Conservation (phyloP, 169 alveolate species). For the Plasmodium adleri region DNA sequence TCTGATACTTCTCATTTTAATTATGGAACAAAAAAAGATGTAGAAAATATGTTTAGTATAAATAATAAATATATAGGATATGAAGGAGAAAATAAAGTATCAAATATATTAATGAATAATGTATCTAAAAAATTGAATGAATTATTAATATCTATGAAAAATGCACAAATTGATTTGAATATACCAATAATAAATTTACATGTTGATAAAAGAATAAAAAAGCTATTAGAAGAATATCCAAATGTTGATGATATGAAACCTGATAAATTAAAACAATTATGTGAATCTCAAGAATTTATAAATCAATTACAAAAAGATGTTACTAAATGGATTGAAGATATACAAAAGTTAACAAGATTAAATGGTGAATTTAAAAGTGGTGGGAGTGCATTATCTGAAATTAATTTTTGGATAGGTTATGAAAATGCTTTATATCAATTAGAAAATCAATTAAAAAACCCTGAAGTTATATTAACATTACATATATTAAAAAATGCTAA, state of each 20-base stretch:
- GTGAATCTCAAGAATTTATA: constrained; percentile 77
- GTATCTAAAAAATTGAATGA: constrained; percentile 87
- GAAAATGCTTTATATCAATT: constrained; percentile 90
- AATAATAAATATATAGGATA: constrained; percentile 12
- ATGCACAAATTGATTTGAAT: constrained; percentile 93
- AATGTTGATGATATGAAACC: constrained; percentile 65
- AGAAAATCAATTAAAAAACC: constrained; percentile 87
- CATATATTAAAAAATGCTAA: constrained; percentile 92
- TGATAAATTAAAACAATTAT: constrained; percentile 37
- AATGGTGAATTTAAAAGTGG: constrained; percentile 82
- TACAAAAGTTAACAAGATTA: constrained; percentile 85
- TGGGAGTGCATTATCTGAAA: constrained; percentile 88
- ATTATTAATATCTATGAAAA: constrained; percentile 91
- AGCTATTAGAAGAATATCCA: constrained; percentile 85
- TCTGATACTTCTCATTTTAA: constrained; percentile 20
- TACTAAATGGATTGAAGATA: constrained; percentile 88
- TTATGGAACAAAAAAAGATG: constrained; percentile 26
- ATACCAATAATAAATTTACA: constrained; percentile 92
- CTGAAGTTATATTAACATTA: constrained; percentile 94
- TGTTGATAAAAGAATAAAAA: constrained; percentile 90
- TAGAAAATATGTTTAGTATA: constrained; percentile 9
- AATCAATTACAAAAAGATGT: constrained; percentile 84
- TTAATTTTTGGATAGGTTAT: constrained; percentile 91
- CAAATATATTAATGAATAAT: constrained; percentile 69
- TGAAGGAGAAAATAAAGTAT: constrained; percentile 73